phyloP scores from a whole-genome alignment of 805 yeast species.

The Schwanniomyces sp. region DNA sequence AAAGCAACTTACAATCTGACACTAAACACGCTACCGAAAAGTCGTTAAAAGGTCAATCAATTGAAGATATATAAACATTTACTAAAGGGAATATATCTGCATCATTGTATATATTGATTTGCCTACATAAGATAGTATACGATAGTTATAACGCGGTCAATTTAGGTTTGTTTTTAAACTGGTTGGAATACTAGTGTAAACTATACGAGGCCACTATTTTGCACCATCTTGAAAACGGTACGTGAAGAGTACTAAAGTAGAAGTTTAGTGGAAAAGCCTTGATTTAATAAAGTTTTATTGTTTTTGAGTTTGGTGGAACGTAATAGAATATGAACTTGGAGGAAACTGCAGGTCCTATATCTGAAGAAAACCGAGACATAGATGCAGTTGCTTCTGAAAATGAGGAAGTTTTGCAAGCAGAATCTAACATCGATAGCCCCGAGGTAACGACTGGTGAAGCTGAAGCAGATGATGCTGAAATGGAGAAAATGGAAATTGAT shows the following conservation, averaged over 20 bases:
- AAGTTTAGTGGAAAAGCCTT: neutral
- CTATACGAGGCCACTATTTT: neutral
- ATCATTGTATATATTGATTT: neutral
- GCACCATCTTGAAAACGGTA: neutral
- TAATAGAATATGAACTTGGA: neutral
- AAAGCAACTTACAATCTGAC: neutral
- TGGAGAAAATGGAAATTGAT: neutral
- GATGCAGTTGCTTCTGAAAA: neutral
- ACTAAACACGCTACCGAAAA: neutral
- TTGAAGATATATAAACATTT: neutral
- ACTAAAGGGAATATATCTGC: neutral
- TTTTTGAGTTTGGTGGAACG: neutral
- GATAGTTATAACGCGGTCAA: neutral
- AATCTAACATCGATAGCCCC: neutral
- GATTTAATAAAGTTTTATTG: neutral
- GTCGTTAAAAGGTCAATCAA: neutral
- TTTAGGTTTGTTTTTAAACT: neutral
- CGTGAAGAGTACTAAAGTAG: neutral
- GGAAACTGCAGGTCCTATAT: neutral
- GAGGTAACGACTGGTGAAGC: neutral
- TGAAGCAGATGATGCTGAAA: constrained; percentile 1
- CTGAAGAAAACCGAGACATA: neutral
- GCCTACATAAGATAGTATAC: neutral
- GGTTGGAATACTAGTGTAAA: neutral
- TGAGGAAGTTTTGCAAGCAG: neutral